A percentile compares a stretch with the other conserved stretches of the same genome.
Evolutionary conservation across 805 yeast species (phyloP).

Genomic region (Candida sithepensis): DNA sequence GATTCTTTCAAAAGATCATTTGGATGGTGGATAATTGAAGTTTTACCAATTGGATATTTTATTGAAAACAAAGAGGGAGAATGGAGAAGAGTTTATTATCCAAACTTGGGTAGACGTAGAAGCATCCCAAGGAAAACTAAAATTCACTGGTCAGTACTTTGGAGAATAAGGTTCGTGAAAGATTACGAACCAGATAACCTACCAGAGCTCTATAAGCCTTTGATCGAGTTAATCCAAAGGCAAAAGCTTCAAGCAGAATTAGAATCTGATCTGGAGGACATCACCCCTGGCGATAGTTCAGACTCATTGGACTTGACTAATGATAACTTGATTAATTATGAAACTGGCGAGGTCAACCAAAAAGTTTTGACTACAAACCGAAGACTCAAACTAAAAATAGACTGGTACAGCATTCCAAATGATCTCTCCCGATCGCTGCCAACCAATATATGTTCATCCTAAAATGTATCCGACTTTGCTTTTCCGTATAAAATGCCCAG

Average conservation of each 20-base stretch:
- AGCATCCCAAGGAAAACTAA: constrained; percentile 40
- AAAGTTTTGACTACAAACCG: constrained; percentile 6
- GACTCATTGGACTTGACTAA: constrained; percentile 12
- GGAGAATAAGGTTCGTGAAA: constrained; percentile 45
- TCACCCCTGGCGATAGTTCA: too few relatives aligned
- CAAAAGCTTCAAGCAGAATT: constrained; percentile 1
- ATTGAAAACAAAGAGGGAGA: constrained; percentile 43
- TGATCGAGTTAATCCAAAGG: constrained; percentile 10
- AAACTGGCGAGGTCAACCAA: constrained; percentile 16
- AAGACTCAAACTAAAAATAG: constrained; percentile 14
- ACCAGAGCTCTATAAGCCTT: constrained; percentile 32
- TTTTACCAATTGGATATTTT: constrained; percentile 54
- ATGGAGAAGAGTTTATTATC: constrained; percentile 48
- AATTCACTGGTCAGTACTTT: constrained; percentile 63
- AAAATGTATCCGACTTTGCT: too few relatives aligned
- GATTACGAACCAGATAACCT: constrained; percentile 45
- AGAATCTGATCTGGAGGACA: not conserved
- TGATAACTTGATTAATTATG: constrained; percentile 17
- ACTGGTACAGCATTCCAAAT: constrained; percentile 35
- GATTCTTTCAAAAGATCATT: constrained; percentile 26
- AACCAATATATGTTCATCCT: too few relatives aligned
- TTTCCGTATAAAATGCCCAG: too few relatives aligned
- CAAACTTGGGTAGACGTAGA: constrained; percentile 55
- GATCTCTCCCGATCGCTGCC: constrained; percentile 19
- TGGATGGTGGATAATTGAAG: constrained; percentile 62